Evolutionary conservation across 2,329 filamentous ascomycete genomes (phyloP).

Genomic region (Diaporthe australafricana): DNA sequence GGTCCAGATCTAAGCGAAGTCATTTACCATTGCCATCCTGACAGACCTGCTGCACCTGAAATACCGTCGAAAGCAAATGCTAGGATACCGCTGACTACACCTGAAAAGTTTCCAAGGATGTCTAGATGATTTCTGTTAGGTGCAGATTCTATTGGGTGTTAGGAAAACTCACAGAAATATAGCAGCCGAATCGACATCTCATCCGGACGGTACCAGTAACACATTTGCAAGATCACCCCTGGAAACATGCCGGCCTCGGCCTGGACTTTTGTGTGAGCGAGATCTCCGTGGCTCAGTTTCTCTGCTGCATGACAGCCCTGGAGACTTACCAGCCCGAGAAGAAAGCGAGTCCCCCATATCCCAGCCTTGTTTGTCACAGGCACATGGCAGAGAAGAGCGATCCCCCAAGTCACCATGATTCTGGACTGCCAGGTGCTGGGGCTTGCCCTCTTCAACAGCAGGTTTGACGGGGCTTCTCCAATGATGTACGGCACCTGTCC

Average conservation of each 20-base stretch:
- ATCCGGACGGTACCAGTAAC: constrained; percentile 61
- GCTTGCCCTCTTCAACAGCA: constrained; percentile 29
- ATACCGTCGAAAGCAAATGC: constrained; percentile 56
- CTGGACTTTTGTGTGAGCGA: constrained; percentile 40
- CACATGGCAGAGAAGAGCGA: constrained; percentile 48
- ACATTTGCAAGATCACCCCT: constrained; percentile 56
- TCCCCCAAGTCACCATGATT: constrained; percentile 55
- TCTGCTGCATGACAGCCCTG: constrained; percentile 44
- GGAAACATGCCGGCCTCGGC: constrained; percentile 55
- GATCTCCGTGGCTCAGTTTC: background rate
- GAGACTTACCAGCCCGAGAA: constrained; percentile 42
- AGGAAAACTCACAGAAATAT: constrained; percentile 44
- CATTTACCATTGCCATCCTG: constrained; percentile 48
- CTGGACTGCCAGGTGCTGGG: constrained; percentile 42
- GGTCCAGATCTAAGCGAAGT: background rate
- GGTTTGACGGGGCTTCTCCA: constrained; percentile 33
- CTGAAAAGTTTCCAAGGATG: constrained; percentile 53
- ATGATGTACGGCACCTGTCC: constrained; percentile 27
- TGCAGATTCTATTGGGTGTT: too few species aligned
- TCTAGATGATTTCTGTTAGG: constrained; percentile 39
- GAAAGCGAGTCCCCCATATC: constrained; percentile 52
- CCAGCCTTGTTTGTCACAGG: constrained; percentile 52
- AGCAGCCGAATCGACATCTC: constrained; percentile 58
- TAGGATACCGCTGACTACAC: constrained; percentile 55
- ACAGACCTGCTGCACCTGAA: constrained; percentile 48